These are phyloP conservation scores for Leccinum imitatum DNA, from an alignment of 768 basidiomycete genomes.

Conservation along the genomic window DNA sequence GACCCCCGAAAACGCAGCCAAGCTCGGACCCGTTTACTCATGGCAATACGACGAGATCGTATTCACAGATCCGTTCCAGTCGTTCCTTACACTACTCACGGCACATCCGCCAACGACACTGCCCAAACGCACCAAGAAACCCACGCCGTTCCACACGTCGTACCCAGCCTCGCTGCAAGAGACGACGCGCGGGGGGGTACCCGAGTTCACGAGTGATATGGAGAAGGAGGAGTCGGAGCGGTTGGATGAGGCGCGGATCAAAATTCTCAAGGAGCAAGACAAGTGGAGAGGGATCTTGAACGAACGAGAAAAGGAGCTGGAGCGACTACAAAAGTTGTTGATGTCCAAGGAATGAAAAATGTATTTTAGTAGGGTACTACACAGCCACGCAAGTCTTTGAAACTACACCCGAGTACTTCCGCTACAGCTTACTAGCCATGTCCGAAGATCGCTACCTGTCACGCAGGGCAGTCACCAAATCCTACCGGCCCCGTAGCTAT, in stretches of 20 bases:
- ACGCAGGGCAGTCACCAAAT: conserved; percentile 32
- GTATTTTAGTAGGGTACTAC: neutral
- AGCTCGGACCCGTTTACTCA: conserved; percentile 80
- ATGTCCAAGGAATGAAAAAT: conserved; percentile 16
- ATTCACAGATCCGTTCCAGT: conserved; percentile 89
- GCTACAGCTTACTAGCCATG: conserved; percentile 25
- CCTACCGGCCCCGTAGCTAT: conserved; percentile 41
- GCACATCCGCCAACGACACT: conserved; percentile 83
- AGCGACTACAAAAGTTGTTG: conserved; percentile 56
- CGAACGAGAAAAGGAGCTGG: conserved; percentile 82
- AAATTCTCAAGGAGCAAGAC: conserved; percentile 74
- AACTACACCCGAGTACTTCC: neutral
- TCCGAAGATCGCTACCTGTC: conserved; percentile 35
- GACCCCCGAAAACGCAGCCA: conserved; percentile 63
- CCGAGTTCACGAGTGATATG: conserved; percentile 85
- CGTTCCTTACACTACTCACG: conserved; percentile 79
- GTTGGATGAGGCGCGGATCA: conserved; percentile 72
- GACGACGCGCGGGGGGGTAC: conserved; percentile 59
- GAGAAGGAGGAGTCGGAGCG: conserved; percentile 83
- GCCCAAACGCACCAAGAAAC: conserved; percentile 55
- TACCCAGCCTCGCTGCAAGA: conserved; percentile 60
- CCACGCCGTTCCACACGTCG: conserved; percentile 73
- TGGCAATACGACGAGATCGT: conserved; percentile 99
- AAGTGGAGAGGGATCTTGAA: conserved; percentile 64
- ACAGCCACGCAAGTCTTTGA: neutral